These are phyloP conservation scores for Fagopyrum tataricum DNA, from an alignment of 148 eudicot genomes.

Conservation along the genomic window DNA sequence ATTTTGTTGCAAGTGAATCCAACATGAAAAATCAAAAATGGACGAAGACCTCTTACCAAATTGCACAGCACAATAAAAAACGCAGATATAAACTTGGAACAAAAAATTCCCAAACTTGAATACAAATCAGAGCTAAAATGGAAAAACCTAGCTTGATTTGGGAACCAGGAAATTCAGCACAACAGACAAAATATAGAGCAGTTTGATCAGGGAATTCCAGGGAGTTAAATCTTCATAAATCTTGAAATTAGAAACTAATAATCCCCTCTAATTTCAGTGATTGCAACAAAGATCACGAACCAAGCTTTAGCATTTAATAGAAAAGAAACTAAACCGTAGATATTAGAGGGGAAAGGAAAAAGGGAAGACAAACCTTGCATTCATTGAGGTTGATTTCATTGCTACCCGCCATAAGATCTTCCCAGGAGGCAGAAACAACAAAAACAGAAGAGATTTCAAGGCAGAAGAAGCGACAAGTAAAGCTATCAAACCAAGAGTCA, in stretches of 20 bases:
- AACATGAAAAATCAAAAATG: background rate
- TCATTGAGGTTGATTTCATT: conserved; percentile 41
- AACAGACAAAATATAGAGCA: background rate
- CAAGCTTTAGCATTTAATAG: background rate
- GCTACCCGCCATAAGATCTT: conserved; percentile 41
- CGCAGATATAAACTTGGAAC: background rate
- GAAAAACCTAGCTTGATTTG: conserved; percentile 2
- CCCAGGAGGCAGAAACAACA: background rate
- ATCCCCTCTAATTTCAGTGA: background rate
- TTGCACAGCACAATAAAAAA: background rate
- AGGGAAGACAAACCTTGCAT: conserved; percentile 32
- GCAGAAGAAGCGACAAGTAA: background rate
- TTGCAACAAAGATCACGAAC: background rate
- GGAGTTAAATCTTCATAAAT: background rate
- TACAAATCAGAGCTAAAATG: background rate
- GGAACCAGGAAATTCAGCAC: background rate
- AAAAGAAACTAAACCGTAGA: background rate
- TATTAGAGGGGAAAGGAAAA: background rate
- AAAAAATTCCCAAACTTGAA: background rate
- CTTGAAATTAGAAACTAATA: background rate
- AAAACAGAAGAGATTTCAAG: background rate
- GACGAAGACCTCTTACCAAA: background rate
- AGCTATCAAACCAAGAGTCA: too few relatives aligned
- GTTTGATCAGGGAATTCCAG: background rate
- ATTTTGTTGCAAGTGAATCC: conserved; percentile 8